Conservation (phyloP, 768 basidiomycete species). For the Candolleomyces efflorescens region DNA sequence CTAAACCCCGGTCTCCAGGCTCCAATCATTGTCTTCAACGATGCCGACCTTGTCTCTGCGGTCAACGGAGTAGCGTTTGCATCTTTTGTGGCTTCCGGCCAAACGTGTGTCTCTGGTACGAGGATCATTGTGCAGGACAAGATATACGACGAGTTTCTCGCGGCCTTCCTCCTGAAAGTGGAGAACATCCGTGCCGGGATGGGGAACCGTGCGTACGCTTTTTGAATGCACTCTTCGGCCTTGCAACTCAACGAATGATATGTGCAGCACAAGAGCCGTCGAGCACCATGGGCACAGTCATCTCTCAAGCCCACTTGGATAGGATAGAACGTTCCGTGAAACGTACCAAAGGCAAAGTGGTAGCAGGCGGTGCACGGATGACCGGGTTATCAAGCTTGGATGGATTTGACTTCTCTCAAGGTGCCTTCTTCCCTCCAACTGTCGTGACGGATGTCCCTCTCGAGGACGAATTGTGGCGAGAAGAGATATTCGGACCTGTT, state of each 20-base stretch:
- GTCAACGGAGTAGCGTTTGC: slow-evolving; percentile 84
- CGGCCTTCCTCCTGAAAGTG: slow-evolving; percentile 56
- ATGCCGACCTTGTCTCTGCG: slow-evolving; percentile 68
- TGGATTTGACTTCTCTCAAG: slow-evolving; percentile 63
- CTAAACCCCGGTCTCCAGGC: slow-evolving; percentile 40
- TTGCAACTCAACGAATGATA: background rate
- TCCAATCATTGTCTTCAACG: slow-evolving; percentile 75
- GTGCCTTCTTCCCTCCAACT: slow-evolving; percentile 80
- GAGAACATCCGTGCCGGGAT: slow-evolving; percentile 61
- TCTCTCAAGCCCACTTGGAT: slow-evolving; percentile 58
- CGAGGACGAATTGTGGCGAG: slow-evolving; percentile 68
- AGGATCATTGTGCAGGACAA: slow-evolving; percentile 70
- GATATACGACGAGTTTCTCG: slow-evolving; percentile 68
- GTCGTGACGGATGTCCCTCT: slow-evolving; percentile 55
- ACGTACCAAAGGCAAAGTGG: slow-evolving; percentile 42
- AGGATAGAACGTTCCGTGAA: slow-evolving; percentile 58
- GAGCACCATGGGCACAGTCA: slow-evolving; percentile 79
- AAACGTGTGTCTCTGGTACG: slow-evolving; percentile 90
- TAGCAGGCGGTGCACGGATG: slow-evolving; percentile 67
- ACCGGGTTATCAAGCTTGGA: slow-evolving; percentile 60
- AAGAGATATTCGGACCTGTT: slow-evolving; percentile 88
- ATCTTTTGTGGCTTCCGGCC: slow-evolving; percentile 82
- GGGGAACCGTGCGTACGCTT: slow-evolving; percentile 61
- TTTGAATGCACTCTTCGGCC: background rate
- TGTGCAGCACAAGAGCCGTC: slow-evolving; percentile 58